phyloP scores from a whole-genome alignment of 805 yeast species.

The Teunomyces pallodes region DNA sequence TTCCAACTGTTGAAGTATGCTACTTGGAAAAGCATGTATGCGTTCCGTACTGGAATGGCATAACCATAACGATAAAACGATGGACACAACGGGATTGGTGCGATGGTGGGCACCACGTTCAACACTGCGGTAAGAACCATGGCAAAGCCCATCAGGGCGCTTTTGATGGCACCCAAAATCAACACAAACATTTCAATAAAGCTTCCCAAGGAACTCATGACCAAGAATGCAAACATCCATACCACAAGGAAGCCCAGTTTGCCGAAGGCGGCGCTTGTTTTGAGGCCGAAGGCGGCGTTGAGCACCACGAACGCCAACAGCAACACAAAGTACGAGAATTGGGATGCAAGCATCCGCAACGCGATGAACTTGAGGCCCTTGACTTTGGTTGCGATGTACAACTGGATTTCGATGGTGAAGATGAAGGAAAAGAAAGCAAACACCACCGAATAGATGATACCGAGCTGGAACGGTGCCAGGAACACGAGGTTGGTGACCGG shows the following conservation, averaged over 20 bases:
- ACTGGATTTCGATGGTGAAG: constrained; percentile 24
- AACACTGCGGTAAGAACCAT: constrained; percentile 26
- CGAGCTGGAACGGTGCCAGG: constrained; percentile 34
- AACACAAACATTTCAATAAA: constrained; percentile 27
- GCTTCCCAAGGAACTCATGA: constrained; percentile 31
- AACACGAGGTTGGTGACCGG: constrained; percentile 24
- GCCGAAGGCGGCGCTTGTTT: constrained; percentile 23
- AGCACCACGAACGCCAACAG: constrained; percentile 27
- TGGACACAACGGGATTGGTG: constrained; percentile 27
- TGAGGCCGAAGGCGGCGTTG: constrained; percentile 28
- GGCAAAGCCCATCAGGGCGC: constrained; percentile 27
- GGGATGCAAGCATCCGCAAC: constrained; percentile 25
- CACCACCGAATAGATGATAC: constrained; percentile 28
- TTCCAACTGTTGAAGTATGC: constrained; percentile 33
- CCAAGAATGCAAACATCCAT: constrained; percentile 29
- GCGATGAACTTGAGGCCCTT: constrained; percentile 24
- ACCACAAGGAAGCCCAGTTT: constrained; percentile 31
- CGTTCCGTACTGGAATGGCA: constrained; percentile 26
- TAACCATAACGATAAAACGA: constrained; percentile 28
- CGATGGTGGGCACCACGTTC: constrained; percentile 30
- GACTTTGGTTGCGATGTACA: constrained; percentile 24
- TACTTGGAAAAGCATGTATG: constrained; percentile 30
- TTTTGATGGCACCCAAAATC: constrained; percentile 20
- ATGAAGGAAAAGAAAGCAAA: constrained; percentile 36
- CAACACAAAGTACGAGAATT: constrained; percentile 25